Evolutionary conservation across 768 basidiomycete genomes (phyloP).

Genomic region (Leucogyrophana mollusca): DNA sequence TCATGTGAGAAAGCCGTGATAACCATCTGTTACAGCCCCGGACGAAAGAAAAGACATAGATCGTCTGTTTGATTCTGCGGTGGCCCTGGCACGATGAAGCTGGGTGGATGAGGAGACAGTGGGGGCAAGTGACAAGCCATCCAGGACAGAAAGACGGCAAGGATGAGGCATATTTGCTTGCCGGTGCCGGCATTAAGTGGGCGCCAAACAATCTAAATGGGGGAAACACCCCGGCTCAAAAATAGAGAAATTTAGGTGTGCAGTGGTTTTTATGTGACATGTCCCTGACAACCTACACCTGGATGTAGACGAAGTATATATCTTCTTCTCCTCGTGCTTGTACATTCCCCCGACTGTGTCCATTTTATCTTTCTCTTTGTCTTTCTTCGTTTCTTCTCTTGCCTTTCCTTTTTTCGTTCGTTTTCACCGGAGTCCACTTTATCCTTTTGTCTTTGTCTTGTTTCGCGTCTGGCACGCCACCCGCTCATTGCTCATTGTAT

Average conservation of each 20-base stretch:
- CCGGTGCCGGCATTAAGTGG: too few species aligned
- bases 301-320: not conserved
- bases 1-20: too few species aligned
- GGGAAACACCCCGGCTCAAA: too few species aligned
- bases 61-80: too few species aligned
- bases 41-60: too few species aligned
- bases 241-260: not conserved
- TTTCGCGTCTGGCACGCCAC: conserved; percentile 28
- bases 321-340: not conserved
- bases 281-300: not conserved
- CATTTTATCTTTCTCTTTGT: conserved; percentile 7
- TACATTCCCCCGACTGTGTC: conserved; percentile 15
- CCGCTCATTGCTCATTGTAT: conserved; percentile 6
- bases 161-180: too few species aligned
- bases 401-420: not conserved
- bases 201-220: too few species aligned
- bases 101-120: too few species aligned
- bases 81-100: too few species aligned
- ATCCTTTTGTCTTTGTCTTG: conserved; percentile 13
- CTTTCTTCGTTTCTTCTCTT: conserved; percentile 3
- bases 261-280: not conserved
- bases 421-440: conserved; percentile 1
- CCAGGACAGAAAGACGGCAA: too few species aligned
- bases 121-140: too few species aligned
- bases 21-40: too few species aligned